Percentiles rank a stretch among this genome's conserved stretches.
phyloP scores from a whole-genome alignment of 1,139 yeast species.

The Nadsonia starkeyi-henricii region DNA sequence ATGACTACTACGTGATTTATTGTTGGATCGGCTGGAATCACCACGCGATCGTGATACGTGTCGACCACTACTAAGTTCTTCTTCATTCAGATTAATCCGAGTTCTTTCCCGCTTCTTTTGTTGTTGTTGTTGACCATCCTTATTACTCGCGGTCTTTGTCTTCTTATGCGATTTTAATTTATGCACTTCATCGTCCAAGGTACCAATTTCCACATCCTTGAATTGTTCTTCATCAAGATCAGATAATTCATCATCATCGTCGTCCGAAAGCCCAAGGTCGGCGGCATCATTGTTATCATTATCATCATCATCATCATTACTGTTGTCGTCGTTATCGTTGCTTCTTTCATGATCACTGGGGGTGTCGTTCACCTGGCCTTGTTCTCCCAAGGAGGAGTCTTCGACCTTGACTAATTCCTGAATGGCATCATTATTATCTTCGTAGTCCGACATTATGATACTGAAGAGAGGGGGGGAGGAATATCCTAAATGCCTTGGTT shows the following conservation, averaged over 20 bases:
- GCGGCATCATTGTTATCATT: slow-evolving; percentile 11
- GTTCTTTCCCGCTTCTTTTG: slow-evolving; percentile 4
- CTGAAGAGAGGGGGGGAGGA: too few species aligned
- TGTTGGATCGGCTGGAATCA: slow-evolving; percentile 9
- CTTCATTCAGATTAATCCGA: slow-evolving; percentile 2
- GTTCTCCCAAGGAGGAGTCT: too few species aligned
- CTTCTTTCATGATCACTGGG: slow-evolving; percentile 3
- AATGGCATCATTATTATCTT: too few species aligned
- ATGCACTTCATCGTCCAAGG: slow-evolving; percentile 27
- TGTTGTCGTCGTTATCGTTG: slow-evolving; percentile 1
- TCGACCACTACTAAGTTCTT: slow-evolving; percentile 2
- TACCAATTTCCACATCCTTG: slow-evolving; percentile 16
- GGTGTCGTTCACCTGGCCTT: neutral
- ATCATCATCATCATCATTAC: slow-evolving; percentile 11
- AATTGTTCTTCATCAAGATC: slow-evolving; percentile 28
- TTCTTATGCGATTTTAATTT: slow-evolving; percentile 26
- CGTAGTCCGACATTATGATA: too few species aligned
- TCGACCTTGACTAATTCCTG: too few species aligned
- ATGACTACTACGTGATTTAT: slow-evolving; percentile 12
- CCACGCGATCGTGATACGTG: slow-evolving; percentile 4
- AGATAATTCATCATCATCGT: slow-evolving; percentile 22
- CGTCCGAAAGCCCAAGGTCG: slow-evolving; percentile 10
- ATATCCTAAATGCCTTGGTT: too few species aligned
- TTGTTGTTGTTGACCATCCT: slow-evolving; percentile 7
- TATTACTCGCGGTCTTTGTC: slow-evolving; percentile 3